Evolutionary conservation across 2,329 filamentous ascomycete genomes (phyloP).

Genomic region (Xylariaceae sp.): DNA sequence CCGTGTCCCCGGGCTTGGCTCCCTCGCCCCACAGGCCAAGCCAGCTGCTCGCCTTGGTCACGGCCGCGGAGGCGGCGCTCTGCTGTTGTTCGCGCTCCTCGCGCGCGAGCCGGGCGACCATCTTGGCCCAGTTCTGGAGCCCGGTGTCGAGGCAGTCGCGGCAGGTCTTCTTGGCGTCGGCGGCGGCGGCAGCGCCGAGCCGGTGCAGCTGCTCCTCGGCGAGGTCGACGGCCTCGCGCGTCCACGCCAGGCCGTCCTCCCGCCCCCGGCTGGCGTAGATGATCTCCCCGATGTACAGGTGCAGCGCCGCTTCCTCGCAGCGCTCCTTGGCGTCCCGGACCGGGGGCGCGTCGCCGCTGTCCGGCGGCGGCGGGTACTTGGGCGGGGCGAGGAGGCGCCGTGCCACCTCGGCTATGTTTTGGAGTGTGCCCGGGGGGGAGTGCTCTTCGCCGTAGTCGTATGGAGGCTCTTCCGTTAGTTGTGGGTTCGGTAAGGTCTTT

Average conservation of each 20-base stretch:
- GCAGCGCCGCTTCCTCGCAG: constrained; percentile 84
- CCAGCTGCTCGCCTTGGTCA: constrained; percentile 38
- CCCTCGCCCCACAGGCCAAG: constrained; percentile 46
- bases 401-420: constrained; percentile 30
- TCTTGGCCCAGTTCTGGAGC: constrained; percentile 79
- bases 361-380: constrained; percentile 70
- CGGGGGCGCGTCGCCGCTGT: constrained; percentile 70
- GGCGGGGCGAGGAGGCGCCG: constrained; percentile 49
- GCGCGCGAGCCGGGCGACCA: constrained; percentile 69
- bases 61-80: constrained; percentile 7
- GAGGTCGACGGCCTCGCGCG: constrained; percentile 80
- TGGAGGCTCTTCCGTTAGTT: too few relatives aligned
- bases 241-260: constrained; percentile 84
- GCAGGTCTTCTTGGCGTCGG: too few relatives aligned
- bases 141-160: constrained; percentile 69
- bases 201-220: constrained; percentile 69
- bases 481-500: constrained; percentile 54
- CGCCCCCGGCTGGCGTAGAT: constrained; percentile 65
- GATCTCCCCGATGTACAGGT: constrained; percentile 92
- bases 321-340: constrained; percentile 64
- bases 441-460: too few relatives aligned
- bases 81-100: constrained; percentile 44
- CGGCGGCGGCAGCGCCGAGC: constrained; percentile 33
- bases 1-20: constrained; percentile 42
- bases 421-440: too few relatives aligned